Base-by-base conservation (phyloP, 2,329 filamentous ascomycete genomes). In the Zalaria sp. region DNA sequence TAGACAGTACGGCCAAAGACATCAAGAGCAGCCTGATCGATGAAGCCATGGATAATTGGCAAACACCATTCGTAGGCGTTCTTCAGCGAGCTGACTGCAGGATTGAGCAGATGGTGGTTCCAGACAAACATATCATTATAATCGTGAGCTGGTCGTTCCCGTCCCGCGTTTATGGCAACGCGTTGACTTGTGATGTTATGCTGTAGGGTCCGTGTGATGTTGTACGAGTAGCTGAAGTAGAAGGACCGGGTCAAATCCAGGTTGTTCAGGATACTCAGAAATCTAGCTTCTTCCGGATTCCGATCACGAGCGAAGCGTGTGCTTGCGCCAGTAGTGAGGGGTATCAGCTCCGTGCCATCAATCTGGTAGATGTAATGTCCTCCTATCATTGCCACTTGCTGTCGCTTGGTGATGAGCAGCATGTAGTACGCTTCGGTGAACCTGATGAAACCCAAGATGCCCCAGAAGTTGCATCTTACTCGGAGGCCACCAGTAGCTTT, bases 191-290 rank as follows among this genome's bases (percentile, higher is more conserved):
- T 80, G 46, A 98, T 87, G 54, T 98, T 98, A 55, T 89, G 79
- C 59, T 98, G 91, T 37, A 98, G 67, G 1, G 87, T 93, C 41
- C 80, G 77, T 1, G 91, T 98, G 50, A 96, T 83, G 57, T 98
- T 86, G 64, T 98, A 98, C 0, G 89, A 93, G 58, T 95, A 95
- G 65, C 89, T 95, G 66, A 95, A 98, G 62, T 98, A 98, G 60
- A 98, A 98, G 0, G 84, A 93, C 43, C 83, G 75, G 0, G 83
- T 87, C 46, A 98, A 66, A 58, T 98, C 91, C 28, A 98, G 71
- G 51, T 93, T 93, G 57, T 84, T 87, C 36, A 98, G 69, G 40
- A 95, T 96, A 26, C 77, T 74, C 29, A 96, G 71, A 54, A 93
- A 96, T 27, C 89, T 79, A 34, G 83, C 79, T 62, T 98, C 91